Evolutionary conservation across 2,329 filamentous ascomycete genomes (phyloP), one percentile per base, ranked within the genome.

Genomic region (Fusarium luffae): DNA sequence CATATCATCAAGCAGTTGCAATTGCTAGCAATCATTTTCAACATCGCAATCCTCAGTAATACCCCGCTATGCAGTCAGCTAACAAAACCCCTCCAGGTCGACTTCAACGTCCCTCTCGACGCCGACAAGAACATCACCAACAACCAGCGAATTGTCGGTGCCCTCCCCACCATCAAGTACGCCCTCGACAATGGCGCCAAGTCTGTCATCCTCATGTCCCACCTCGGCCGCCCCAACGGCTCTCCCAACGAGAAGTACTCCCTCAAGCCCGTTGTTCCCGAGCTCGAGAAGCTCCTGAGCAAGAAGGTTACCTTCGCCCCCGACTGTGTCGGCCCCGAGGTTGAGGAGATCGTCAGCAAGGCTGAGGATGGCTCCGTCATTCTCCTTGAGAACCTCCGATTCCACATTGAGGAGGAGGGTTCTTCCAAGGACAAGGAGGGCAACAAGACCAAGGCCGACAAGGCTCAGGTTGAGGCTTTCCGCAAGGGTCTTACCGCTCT

Each of bases 21-120:
- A 16, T 7, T 25, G 13, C 5, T 14, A 12, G 23, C 32, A 30
- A 23, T 14, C 7, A 4, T 34, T 27, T 13, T 48, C 28, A 18
- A n/a, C 27, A 30, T 18, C 11, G 18, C n/a, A 34, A 21, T 14
- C 25, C 13, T 61, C 57, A 57, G 34, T 14, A 56, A 71, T 63
- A 48, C 49, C 60, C 65, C 59, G 49, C 54, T 25, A 56, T 43
- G 30, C 11, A 51, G 55, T 27, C 51, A 65, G 69, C 77, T 76
- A 72, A 77, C 58, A 42, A 50, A 55, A 46, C 63, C 49, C 48
- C 63, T 50, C 51, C 19, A 97, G 94, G 95, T 99, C 82, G 96
- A 99, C 89, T 99, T 99, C 91, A 99, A 99, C 84, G 97, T 99
- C 61, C 96, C 96, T 71, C 93, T 99, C 79, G 94, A 99, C 80